phyloP scores from a whole-genome alignment of 768 basidiomycete genomes.

The Calocybe gangraenosa region DNA sequence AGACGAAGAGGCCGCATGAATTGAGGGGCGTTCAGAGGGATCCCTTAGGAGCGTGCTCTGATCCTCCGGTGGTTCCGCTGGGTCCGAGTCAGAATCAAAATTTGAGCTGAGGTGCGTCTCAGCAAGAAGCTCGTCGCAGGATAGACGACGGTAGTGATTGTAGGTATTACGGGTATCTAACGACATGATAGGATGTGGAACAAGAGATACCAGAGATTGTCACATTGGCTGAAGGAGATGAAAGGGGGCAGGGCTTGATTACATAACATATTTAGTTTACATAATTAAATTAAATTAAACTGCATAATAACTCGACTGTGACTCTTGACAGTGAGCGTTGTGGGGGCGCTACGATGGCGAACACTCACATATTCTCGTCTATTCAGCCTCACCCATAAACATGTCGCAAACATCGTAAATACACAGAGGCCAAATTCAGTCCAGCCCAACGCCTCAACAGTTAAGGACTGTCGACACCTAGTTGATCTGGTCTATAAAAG shows the following conservation, averaged over 20 bases:
- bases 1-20: neutral
- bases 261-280: neutral
- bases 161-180: neutral
- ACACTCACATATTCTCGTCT: slow-evolving; percentile 8
- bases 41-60: neutral
- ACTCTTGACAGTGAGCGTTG: neutral
- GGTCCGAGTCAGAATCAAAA: slow-evolving; percentile 14
- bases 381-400: slow-evolving; percentile 32
- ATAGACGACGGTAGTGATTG: slow-evolving; percentile 18
- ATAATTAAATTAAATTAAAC: slow-evolving; percentile 7
- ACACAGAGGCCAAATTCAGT: slow-evolving; percentile 63
- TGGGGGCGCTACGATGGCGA: neutral
- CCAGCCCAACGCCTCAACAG: slow-evolving; percentile 75
- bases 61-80: slow-evolving; percentile 21
- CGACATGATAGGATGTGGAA: no score
- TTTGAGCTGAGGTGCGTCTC: slow-evolving; percentile 6
- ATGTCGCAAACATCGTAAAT: slow-evolving; percentile 51
- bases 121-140: slow-evolving; percentile 24
- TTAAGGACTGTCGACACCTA: slow-evolving; percentile 69
- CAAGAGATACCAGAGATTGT: neutral
- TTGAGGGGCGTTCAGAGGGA: neutral
- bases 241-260: neutral
- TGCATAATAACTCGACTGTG: slow-evolving; percentile 8
- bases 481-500: slow-evolving; percentile 1
- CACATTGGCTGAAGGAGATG: neutral